phyloP scores from a whole-genome alignment of 345 rosid genomes.

The Luvunga scandens region DNA sequence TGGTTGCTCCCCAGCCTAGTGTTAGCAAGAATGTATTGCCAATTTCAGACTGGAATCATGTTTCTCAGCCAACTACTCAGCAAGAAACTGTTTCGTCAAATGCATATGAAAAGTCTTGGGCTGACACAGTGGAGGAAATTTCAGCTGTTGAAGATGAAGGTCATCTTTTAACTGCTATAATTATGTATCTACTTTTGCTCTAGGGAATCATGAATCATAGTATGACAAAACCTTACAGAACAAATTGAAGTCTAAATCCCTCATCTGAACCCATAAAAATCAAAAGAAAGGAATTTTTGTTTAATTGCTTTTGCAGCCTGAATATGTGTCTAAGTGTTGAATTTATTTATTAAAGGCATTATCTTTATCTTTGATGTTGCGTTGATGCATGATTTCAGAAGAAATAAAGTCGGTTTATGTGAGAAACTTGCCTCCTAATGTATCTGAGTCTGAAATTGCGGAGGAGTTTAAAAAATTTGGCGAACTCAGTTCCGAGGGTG shows the following conservation, averaged over 20 bases:
- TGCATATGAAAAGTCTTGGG: constrained; percentile 35
- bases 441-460: constrained; percentile 61
- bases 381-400: constrained; percentile 29
- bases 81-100: constrained; percentile 27
- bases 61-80: constrained; percentile 31
- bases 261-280: neutral
- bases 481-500: constrained; percentile 54
- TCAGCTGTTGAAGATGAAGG: constrained; percentile 52
- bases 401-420: constrained; percentile 70
- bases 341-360: constrained; percentile 3
- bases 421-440: constrained; percentile 49
- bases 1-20: constrained; percentile 35
- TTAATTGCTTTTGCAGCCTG: neutral
- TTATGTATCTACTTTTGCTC: neutral
- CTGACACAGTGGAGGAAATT: constrained; percentile 40
- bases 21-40: constrained; percentile 31
- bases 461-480: constrained; percentile 72
- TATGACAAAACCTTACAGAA: neutral
- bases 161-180: constrained; percentile 12
- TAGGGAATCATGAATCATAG: neutral
- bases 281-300: neutral
- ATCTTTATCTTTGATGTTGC: constrained; percentile 6
- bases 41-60: constrained; percentile 42
- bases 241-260: neutral
- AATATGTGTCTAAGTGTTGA: neutral